Conservation (phyloP, 345 rosid species). For the Cardamine resedifolia region DNA sequence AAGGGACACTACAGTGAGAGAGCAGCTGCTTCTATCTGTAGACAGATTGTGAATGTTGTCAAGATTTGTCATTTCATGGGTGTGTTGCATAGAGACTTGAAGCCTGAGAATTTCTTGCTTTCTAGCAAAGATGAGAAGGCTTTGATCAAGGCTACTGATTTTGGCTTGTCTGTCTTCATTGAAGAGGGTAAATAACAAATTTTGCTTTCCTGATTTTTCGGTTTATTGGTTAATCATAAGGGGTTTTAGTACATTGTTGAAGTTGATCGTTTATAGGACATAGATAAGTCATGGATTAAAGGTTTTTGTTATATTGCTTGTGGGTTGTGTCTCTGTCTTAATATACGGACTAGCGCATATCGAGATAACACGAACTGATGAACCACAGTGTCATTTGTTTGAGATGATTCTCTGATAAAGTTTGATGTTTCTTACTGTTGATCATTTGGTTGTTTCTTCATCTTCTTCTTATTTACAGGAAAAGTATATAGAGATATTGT, state of each 20-base stretch:
- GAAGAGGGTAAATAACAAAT: slow-evolving; percentile 35
- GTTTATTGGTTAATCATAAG: not conserved
- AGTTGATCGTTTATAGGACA: slow-evolving; percentile 23
- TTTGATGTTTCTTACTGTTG: not conserved
- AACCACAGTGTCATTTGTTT: not conserved
- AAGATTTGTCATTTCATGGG: slow-evolving; percentile 64
- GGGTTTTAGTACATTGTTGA: slow-evolving; percentile 1
- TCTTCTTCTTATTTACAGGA: slow-evolving; percentile 44
- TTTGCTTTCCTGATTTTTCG: not conserved
- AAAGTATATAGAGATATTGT: slow-evolving; percentile 67
- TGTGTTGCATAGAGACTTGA: slow-evolving; percentile 90
- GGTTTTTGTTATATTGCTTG: slow-evolving; percentile 3
- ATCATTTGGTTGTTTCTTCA: slow-evolving; percentile 28
- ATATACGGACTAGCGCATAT: not conserved
- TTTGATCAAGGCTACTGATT: slow-evolving; percentile 42
- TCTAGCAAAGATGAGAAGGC: slow-evolving; percentile 45
- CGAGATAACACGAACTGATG: not conserved
- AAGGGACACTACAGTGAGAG: slow-evolving; percentile 43
- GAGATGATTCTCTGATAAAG: not conserved
- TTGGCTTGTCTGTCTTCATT: slow-evolving; percentile 44
- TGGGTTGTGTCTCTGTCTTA: not conserved
- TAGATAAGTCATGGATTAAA: not conserved
- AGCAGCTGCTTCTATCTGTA: slow-evolving; percentile 41
- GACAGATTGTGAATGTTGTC: slow-evolving; percentile 42
- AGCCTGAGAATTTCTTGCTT: slow-evolving; percentile 59